Conservation (phyloP, 192 early-diverging fungal genomes). For the Coemansia sp. region DNA sequence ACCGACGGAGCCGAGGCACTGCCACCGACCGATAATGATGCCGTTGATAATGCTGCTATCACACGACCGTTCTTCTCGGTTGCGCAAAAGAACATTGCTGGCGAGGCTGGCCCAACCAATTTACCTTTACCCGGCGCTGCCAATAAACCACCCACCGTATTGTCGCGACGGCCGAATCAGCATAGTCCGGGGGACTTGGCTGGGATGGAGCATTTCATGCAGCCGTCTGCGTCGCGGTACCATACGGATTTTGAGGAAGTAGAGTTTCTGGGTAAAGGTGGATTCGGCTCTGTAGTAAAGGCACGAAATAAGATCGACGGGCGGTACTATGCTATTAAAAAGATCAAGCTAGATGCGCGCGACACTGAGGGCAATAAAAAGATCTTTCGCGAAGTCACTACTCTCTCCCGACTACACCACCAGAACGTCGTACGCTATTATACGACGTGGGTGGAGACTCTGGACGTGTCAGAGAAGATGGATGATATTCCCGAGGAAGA, state of each 20-base stretch:
- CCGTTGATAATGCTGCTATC: background rate
- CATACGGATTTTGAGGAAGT: constrained; percentile 78
- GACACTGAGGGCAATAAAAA: constrained; percentile 79
- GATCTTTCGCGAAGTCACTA: constrained; percentile 89
- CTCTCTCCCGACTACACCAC: constrained; percentile 86
- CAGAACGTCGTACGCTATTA: constrained; percentile 90
- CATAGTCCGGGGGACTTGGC: background rate
- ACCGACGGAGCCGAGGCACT: background rate
- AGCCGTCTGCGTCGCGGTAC: constrained; percentile 62
- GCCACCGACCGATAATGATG: background rate
- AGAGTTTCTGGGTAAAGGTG: constrained; percentile 76
- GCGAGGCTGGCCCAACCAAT: background rate
- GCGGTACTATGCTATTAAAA: constrained; percentile 89
- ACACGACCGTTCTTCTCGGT: constrained; percentile 34
- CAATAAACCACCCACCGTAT: background rate
- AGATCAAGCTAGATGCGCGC: constrained; percentile 80
- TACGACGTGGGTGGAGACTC: constrained; percentile 89
- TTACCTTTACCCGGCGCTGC: background rate
- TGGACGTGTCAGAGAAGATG: constrained; percentile 23
- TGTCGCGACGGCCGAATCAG: background rate
- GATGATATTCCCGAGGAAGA: constrained; percentile 57
- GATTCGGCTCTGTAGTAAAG: constrained; percentile 96
- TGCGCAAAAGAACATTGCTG: constrained; percentile 34
- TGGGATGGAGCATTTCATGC: constrained; percentile 26
- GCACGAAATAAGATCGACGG: constrained; percentile 84